Evolutionary conservation across 768 basidiomycete species (phyloP), one percentile per base, ranked within the genome.

Genomic region (Termitomyces bulborhizus): DNA sequence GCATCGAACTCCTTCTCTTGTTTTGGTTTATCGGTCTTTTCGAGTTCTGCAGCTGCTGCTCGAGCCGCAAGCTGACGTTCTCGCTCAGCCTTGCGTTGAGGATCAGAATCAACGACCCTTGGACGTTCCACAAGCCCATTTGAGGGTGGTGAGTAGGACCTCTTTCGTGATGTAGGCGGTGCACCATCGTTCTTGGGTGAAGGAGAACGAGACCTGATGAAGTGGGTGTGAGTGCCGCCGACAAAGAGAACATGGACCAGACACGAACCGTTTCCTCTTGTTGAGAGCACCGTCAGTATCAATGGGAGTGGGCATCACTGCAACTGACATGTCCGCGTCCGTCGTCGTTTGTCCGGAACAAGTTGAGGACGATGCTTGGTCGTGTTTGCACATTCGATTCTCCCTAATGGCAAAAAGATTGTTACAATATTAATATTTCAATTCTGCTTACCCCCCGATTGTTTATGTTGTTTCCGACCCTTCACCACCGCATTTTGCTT

Each of bases 21-120:
- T 65, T 80, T 68, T 74, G 77, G 76, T 66, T 85, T 84, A 54
- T 80, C 72, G 29, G 72, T 61, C 60, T 80, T 80, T 65, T 84
- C 81, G 54, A 91, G 79, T 61, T 88, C 86, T 63, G 79, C 78
- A 2, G 84, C 84, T 7, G 85, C 85, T 44, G 84, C 75, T 50
- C 84, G 80, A 27, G 85, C 81, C 1, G 89, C 86, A 36, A 89
- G 80, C 66, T 91, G 88, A 44, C 84, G 80, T 66, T 94, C 90
- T 44, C 93, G 84, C 64, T 93, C 83, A 0, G 84, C 82, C 26
- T 82, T 77, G 36, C 91, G 84, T 7, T 80, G 73, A 13, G 90
- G 92, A 67, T 94, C 91, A 16, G 81, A 84, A 68, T 94, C 93
- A 26, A 67, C 69, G 13, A 92, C 80, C 64, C 64, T 70, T 18